Evolutionary conservation across 2,329 filamentous ascomycete genomes (phyloP).

Genomic region (Leptographium galeiforme): DNA sequence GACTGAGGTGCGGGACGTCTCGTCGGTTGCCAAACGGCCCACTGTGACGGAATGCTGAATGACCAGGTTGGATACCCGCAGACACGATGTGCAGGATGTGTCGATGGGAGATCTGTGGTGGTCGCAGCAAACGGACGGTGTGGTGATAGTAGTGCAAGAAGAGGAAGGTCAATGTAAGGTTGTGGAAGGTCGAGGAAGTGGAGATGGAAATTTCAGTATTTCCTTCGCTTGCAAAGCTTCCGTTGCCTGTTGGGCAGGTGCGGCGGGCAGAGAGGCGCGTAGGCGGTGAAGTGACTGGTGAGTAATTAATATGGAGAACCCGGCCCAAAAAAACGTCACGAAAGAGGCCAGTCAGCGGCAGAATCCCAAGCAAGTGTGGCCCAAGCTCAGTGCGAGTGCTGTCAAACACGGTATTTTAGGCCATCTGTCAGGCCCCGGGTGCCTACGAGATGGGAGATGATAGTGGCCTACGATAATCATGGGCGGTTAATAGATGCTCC

Average conservation of each 20-base stretch:
- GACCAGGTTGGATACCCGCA: background rate
- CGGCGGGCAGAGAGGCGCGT: background rate
- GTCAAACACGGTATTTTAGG: too few species aligned
- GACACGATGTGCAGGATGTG: background rate
- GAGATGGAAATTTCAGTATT: conserved; percentile 4
- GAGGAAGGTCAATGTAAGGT: conserved; percentile 19
- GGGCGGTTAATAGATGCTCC: too few species aligned
- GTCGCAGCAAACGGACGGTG: background rate
- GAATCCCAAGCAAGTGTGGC: background rate
- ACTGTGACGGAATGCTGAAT: background rate
- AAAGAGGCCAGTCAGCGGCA: background rate
- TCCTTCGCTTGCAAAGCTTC: conserved; percentile 1
- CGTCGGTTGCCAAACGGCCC: background rate
- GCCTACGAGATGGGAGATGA: too few species aligned
- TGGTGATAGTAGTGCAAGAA: background rate
- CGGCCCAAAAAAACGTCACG: background rate
- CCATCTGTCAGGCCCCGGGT: too few species aligned
- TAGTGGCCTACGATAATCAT: too few species aligned
- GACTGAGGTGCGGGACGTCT: background rate
- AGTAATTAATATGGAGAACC: background rate
- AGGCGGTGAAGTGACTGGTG: conserved; percentile 3
- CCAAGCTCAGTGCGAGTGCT: background rate
- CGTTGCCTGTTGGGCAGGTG: background rate
- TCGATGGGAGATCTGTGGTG: background rate
- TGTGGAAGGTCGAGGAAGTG: background rate